These are phyloP conservation scores for Pachyrhizus erosus DNA, from an alignment of 306 rosid genomes.

Conservation along the genomic window DNA sequence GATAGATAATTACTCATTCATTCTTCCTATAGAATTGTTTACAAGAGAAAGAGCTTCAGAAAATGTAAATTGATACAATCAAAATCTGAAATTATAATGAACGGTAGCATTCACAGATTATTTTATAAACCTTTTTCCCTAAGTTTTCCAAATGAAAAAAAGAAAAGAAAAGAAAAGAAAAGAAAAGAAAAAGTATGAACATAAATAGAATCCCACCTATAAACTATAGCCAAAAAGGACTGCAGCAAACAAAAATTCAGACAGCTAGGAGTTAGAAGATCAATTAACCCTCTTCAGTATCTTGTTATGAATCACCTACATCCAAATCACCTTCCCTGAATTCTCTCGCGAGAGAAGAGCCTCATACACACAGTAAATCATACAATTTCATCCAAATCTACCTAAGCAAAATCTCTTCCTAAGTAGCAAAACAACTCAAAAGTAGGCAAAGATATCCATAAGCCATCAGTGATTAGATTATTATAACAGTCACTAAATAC, in stretches of 20 bases:
- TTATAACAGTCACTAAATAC: not conserved
- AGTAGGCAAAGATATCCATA: not conserved
- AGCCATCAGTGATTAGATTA: not conserved
- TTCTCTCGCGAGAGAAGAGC: not conserved
- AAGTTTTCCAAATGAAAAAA: too few species aligned
- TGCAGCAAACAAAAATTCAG: not conserved
- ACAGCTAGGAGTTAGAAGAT: not conserved
- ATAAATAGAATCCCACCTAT: too few species aligned
- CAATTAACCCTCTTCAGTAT: not conserved
- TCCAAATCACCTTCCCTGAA: not conserved
- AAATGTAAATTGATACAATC: too few species aligned
- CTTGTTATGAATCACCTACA: not conserved
- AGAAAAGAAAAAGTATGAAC: too few species aligned
- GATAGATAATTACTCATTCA: not conserved
- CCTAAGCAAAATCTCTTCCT: not conserved
- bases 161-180: too few species aligned
- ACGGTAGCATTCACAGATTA: too few species aligned
- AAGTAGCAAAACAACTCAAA: not conserved
- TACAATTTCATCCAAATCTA: not conserved
- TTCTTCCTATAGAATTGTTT: not conserved
- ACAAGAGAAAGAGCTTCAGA: not conserved
- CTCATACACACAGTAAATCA: not conserved
- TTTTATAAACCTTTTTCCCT: too few species aligned
- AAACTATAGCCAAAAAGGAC: too few species aligned
- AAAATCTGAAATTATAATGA: too few species aligned